phyloP scores from a whole-genome alignment of 169 alveolate species.

The Plasmodium knowlesi region DNA sequence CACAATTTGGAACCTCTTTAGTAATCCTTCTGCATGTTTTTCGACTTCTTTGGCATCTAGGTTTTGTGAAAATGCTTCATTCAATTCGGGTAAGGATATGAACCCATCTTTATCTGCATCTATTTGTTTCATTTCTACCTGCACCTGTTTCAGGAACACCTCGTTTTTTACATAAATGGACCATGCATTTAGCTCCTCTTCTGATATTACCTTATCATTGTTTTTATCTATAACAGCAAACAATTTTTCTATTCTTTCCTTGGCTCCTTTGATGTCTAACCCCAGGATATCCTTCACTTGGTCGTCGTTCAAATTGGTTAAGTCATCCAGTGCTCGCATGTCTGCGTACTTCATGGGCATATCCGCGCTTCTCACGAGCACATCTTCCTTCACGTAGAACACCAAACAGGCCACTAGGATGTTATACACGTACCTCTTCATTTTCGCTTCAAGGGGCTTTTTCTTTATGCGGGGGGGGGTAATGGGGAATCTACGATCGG shows the following conservation, averaged over 20 bases:
- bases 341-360: conserved; percentile 30
- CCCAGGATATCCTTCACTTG: conserved; percentile 63
- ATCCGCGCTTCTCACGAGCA: not conserved
- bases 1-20: conserved; percentile 80
- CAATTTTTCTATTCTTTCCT: conserved; percentile 74
- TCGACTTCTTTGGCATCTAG: conserved; percentile 80
- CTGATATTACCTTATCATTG: conserved; percentile 70
- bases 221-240: conserved; percentile 78
- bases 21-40: conserved; percentile 78
- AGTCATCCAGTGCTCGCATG: conserved; percentile 58
- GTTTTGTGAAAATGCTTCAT: conserved; percentile 79
- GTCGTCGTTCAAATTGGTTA: conserved; percentile 23
- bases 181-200: conserved; percentile 65
- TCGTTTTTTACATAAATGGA: conserved; percentile 71
- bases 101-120: conserved; percentile 84
- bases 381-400: not conserved
- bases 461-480: not conserved
- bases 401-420: not conserved
- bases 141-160: conserved; percentile 81
- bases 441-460: not conserved
- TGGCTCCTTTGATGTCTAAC: conserved; percentile 50
- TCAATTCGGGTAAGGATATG: conserved; percentile 79
- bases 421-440: conserved; percentile 21
- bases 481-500: too few species aligned
- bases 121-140: conserved; percentile 81